Evolutionary conservation across 2,329 filamentous ascomycete genomes (phyloP).

Genomic region (Colletotrichum lupini): DNA sequence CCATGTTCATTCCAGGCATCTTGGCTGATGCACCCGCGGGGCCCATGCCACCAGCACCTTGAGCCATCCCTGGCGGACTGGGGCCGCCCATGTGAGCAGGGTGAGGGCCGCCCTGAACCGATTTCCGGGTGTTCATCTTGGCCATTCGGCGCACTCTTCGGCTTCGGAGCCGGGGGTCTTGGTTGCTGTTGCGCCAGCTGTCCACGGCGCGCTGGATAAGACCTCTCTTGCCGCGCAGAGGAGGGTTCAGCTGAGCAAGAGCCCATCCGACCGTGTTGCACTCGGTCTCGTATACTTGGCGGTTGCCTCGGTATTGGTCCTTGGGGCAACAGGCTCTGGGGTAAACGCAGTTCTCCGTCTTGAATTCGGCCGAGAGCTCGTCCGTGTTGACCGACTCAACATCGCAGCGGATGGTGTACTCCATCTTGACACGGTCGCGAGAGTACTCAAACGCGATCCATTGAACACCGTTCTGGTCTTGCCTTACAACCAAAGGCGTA

Average conservation of each 20-base stretch:
- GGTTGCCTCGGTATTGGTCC: slow-evolving; percentile 96
- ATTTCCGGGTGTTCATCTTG: slow-evolving; percentile 91
- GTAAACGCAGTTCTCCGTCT: slow-evolving; percentile 98
- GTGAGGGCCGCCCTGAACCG: slow-evolving; percentile 69
- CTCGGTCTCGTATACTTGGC: slow-evolving; percentile 95
- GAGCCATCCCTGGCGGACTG: slow-evolving; percentile 72
- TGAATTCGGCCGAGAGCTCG: slow-evolving; percentile 86
- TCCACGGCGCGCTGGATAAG: slow-evolving; percentile 97
- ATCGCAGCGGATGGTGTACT: slow-evolving; percentile 98
- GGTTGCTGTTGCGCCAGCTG: slow-evolving; percentile 99
- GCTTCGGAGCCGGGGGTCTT: slow-evolving; percentile 91
- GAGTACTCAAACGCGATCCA: slow-evolving; percentile 99
- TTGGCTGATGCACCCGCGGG: slow-evolving; percentile 65
- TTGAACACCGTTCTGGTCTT: slow-evolving; percentile 96
- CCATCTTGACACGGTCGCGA: slow-evolving; percentile 97
- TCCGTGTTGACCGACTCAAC: slow-evolving; percentile 97
- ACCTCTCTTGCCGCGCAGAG: slow-evolving; percentile 90
- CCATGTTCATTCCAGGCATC: slow-evolving; percentile 77
- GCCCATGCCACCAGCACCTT: slow-evolving; percentile 71
- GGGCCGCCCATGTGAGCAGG: slow-evolving; percentile 76
- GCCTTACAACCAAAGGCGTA: slow-evolving; percentile 90
- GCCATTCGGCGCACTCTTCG: slow-evolving; percentile 93
- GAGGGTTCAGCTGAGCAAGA: slow-evolving; percentile 90
- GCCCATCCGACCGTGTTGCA: slow-evolving; percentile 99
- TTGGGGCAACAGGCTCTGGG: slow-evolving; percentile 94